These are phyloP conservation scores for Aureobasidium sp. DNA, from an alignment of 2,329 filamentous ascomycete species.

Conservation along the genomic window DNA sequence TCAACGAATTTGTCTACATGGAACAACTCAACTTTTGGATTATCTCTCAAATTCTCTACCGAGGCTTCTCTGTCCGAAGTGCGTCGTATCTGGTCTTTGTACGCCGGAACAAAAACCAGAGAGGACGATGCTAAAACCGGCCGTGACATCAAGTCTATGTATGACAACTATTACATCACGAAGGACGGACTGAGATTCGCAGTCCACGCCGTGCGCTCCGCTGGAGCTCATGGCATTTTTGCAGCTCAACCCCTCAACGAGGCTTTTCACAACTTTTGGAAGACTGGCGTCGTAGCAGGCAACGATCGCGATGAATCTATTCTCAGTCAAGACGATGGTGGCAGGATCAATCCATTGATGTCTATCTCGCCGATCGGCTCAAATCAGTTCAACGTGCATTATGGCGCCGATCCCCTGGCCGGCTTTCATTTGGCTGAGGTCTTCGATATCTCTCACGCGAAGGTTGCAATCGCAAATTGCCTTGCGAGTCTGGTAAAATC, in stretches of 20 bases:
- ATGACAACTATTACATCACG: not conserved
- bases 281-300: constrained; percentile 22
- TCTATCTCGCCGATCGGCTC: constrained; percentile 34
- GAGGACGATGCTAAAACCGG: not conserved
- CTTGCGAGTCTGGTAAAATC: constrained; percentile 8
- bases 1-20: constrained; percentile 31
- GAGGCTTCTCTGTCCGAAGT: constrained; percentile 38
- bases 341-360: constrained; percentile 24
- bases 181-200: too few relatives aligned
- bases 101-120: constrained; percentile 18
- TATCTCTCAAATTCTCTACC: constrained; percentile 44
- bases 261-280: constrained; percentile 25
- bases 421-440: constrained; percentile 49
- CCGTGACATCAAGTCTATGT: not conserved
- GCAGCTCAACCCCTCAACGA: constrained; percentile 16
- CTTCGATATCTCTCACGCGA: not conserved
- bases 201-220: constrained; percentile 16
- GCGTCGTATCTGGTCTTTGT: constrained; percentile 36
- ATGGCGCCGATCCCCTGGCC: constrained; percentile 45
- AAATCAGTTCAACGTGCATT: constrained; percentile 36
- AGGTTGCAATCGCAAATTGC: not conserved
- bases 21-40: constrained; percentile 34
- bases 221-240: constrained; percentile 23
- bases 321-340: constrained; percentile 16
- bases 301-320: constrained; percentile 7